Evolutionary conservation across 306 rosid species (phyloP).

Genomic region (barrel medic (Medicago truncatula)): MtrunA17r5.0-ANR NC_053049.1:48319501-48320000

Average conservation of each 20-base stretch:
- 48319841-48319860: constrained; percentile 23
- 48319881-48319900: constrained; percentile 38
- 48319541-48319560: too few relatives aligned
- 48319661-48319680: constrained; percentile 16
- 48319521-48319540: too few relatives aligned
- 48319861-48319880: constrained; percentile 29
- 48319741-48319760: not conserved
- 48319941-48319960: constrained; percentile 93
- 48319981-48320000: constrained; percentile 80
- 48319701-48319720: not conserved
- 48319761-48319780: too few relatives aligned
- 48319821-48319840: constrained; percentile 1
- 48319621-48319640: not conserved
- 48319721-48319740: constrained; percentile 6
- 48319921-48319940: constrained; percentile 67
- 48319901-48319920: constrained; percentile 39
- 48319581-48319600: not conserved
- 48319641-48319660: constrained; percentile 6
- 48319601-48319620: not conserved
- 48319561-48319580: not conserved
- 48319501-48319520: too few relatives aligned
- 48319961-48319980: constrained; percentile 88
- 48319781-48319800: not conserved
- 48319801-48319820: constrained; percentile 2
- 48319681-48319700: not conserved